Evolutionary conservation across 768 basidiomycete genomes (phyloP).

Genomic region (Leucocoprinus birnbaumii): DNA sequence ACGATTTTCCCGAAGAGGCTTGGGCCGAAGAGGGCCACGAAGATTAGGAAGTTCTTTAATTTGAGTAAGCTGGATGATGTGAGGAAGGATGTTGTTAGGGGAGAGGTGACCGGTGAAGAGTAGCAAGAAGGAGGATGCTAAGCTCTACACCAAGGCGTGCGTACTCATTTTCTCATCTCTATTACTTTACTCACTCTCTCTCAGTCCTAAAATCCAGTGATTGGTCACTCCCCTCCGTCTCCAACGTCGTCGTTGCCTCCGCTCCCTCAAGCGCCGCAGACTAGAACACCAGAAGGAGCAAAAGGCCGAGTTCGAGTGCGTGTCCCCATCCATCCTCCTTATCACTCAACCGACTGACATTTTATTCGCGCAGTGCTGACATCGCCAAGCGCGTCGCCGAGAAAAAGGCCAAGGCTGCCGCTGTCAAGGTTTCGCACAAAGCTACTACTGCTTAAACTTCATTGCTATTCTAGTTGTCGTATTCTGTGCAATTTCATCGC

Average conservation of each 20-base stretch:
- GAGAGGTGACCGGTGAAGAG: constrained; percentile 91
- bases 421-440: constrained; percentile 80
- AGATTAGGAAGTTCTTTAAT: constrained; percentile 98
- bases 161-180: constrained; percentile 26
- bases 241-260: constrained; percentile 93
- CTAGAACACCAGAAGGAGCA: constrained; percentile 93
- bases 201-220: constrained; percentile 93
- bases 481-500: no score
- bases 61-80: constrained; percentile 98
- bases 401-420: constrained; percentile 89
- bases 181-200: not conserved
- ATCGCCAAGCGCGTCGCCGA: constrained; percentile 89
- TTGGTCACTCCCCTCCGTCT: constrained; percentile 94
- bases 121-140: constrained; percentile 84
- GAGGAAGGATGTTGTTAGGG: constrained; percentile 91
- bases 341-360: not conserved
- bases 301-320: constrained; percentile 90
- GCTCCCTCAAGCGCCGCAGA: constrained; percentile 82
- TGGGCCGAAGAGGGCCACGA: constrained; percentile 96
- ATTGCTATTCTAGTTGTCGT: not conserved
- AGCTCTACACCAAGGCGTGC: constrained; percentile 97
- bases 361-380: constrained; percentile 43
- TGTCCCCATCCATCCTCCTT: constrained; percentile 8
- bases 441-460: no score
- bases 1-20: constrained; percentile 90